Percentiles rank a stretch among this genome's conserved stretches.
Evolutionary conservation across 208 protist species (phyloP).

Genomic region (Crithidia acanthocephali): DNA sequence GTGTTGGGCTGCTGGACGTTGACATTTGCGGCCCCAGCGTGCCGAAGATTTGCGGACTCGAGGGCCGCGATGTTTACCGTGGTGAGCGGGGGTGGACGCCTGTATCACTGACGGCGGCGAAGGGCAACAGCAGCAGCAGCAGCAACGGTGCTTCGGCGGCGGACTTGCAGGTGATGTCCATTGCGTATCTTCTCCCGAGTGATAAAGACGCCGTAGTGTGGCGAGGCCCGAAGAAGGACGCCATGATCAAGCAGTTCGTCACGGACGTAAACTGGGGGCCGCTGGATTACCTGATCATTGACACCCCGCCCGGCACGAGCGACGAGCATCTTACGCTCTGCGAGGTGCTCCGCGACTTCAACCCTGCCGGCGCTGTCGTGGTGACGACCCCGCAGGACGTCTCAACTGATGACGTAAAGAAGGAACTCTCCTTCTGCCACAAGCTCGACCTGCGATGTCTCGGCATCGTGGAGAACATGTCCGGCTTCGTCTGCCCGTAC

Average conservation of each 20-base stretch:
- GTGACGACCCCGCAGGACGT: conserved; percentile 94
- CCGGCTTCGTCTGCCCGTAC: conserved; percentile 92
- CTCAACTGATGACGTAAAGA: conserved; percentile 90
- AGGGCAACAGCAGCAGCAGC: background rate
- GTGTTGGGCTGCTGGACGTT: conserved; percentile 92
- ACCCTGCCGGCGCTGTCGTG: conserved; percentile 80
- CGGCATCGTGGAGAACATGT: conserved; percentile 95
- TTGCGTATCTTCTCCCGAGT: conserved; percentile 97
- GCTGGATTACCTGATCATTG: conserved; percentile 93
- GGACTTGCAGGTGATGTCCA: conserved; percentile 95
- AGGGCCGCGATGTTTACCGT: conserved; percentile 87
- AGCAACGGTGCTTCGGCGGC: background rate
- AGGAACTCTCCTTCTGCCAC: conserved; percentile 92
- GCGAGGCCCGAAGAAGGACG: conserved; percentile 95
- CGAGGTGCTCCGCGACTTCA: conserved; percentile 70
- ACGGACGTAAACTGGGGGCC: conserved; percentile 88
- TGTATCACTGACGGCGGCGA: conserved; percentile 44
- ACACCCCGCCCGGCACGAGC: conserved; percentile 94
- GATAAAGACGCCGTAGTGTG: conserved; percentile 98
- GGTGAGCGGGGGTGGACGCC: conserved; percentile 86
- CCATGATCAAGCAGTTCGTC: conserved; percentile 95
- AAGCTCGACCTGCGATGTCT: conserved; percentile 86
- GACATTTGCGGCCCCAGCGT: conserved; percentile 96
- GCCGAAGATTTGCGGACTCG: conserved; percentile 97
- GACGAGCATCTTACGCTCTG: conserved; percentile 94